Evolutionary conservation across 768 basidiomycete genomes (phyloP).

Genomic region (Pulveroboletus sp.): DNA sequence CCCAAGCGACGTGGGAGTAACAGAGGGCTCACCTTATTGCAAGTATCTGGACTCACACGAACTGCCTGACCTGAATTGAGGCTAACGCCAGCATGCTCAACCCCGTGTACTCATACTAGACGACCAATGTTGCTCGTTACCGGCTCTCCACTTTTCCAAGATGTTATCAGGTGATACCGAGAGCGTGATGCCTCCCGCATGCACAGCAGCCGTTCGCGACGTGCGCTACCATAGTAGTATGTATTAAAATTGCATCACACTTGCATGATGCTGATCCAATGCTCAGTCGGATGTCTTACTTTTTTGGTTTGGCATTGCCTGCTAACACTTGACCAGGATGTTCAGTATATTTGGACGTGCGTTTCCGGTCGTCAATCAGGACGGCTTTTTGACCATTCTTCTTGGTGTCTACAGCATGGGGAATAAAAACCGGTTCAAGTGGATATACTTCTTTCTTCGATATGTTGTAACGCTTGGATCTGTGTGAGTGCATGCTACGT

Average conservation of each 20-base stretch:
- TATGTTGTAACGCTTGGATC: conserved; percentile 10
- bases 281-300: conserved; percentile 7
- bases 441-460: too few relatives aligned
- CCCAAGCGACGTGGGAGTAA: too few relatives aligned
- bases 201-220: not conserved
- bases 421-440: not conserved
- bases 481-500: conserved; percentile 11
- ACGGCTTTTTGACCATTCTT: not conserved
- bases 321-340: conserved; percentile 15
- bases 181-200: not conserved
- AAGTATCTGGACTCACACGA: too few relatives aligned
- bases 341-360: conserved; percentile 20
- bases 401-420: conserved; percentile 16
- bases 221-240: not conserved
- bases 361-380: not conserved
- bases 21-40: too few relatives aligned
- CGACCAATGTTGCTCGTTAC: too few relatives aligned
- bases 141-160: not conserved
- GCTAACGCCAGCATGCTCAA: too few relatives aligned
- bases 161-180: too few relatives aligned
- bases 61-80: too few relatives aligned
- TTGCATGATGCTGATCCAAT: not conserved
- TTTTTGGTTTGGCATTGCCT: conserved; percentile 12
- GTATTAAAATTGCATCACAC: conserved; percentile 1
- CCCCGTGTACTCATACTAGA: too few relatives aligned